phyloP scores from a whole-genome alignment of 163 green algal species.

The Chlorella variabilis region DNA sequence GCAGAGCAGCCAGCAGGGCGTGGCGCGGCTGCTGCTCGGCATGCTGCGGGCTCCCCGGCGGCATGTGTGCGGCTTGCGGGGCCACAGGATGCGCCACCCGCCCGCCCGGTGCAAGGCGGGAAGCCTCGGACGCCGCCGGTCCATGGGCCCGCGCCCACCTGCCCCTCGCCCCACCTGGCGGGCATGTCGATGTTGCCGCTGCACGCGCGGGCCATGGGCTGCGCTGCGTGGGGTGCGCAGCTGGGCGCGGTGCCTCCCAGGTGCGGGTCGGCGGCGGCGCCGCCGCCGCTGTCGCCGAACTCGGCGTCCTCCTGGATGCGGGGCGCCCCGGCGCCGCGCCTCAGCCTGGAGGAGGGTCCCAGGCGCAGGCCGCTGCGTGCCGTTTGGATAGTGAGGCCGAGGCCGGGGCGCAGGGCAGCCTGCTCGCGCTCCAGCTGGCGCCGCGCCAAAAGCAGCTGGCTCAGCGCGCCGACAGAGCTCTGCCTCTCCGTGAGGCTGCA shows the following conservation, averaged over 20 bases:
- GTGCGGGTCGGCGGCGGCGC: neutral
- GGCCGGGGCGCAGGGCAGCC: neutral
- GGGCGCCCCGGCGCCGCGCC: too few species aligned
- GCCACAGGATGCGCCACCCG: too few species aligned
- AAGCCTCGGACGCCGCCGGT: too few species aligned
- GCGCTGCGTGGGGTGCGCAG: neutral
- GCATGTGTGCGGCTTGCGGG: too few species aligned
- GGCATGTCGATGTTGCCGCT: slow-evolving; percentile 26
- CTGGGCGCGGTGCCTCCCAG: neutral
- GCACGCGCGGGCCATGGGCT: neutral
- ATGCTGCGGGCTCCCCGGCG: too few species aligned
- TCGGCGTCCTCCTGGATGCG: slow-evolving; percentile 15
- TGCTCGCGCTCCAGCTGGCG: neutral
- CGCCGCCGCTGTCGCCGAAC: neutral
- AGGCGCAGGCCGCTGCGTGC: neutral
- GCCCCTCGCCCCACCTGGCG: neutral
- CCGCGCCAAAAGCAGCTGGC: neutral
- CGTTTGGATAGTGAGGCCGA: slow-evolving; percentile 17
- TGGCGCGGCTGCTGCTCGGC: too few species aligned
- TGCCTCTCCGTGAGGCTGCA: slow-evolving; percentile 1
- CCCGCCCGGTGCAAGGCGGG: too few species aligned
- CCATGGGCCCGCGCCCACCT: too few species aligned
- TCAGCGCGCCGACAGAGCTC: neutral
- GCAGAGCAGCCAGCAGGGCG: too few species aligned
- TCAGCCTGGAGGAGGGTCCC: neutral